Percentiles rank a stretch among this genome's conserved stretches.
Evolutionary conservation across 768 basidiomycete species (phyloP).

Genomic region (Rhodocollybia butyracea): DNA sequence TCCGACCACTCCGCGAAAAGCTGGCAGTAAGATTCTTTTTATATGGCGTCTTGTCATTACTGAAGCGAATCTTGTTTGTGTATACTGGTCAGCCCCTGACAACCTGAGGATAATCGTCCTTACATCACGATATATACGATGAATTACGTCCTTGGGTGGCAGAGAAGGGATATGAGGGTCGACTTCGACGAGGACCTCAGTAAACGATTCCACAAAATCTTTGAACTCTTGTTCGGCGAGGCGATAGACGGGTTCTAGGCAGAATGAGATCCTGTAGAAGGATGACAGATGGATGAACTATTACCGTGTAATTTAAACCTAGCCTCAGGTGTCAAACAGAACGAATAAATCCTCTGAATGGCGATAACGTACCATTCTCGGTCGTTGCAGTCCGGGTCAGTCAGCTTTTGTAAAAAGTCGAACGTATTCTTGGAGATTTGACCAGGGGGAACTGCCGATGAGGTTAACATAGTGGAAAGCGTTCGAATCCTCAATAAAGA

Average conservation of each 20-base stretch:
- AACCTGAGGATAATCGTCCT: not conserved
- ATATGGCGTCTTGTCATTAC: slow-evolving; percentile 95
- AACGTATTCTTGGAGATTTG: slow-evolving; percentile 85
- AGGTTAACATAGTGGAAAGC: not conserved
- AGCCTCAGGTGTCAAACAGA: not conserved
- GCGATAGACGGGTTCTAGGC: slow-evolving; percentile 71
- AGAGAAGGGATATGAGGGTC: slow-evolving; percentile 85
- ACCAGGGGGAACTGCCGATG: slow-evolving; percentile 69
- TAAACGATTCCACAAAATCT: slow-evolving; percentile 73
- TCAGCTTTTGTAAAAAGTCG: slow-evolving; percentile 67
- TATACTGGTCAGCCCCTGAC: not conserved
- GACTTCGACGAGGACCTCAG: slow-evolving; percentile 59
- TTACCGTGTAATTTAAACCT: slow-evolving; percentile 85
- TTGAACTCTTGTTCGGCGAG: slow-evolving; percentile 89
- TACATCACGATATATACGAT: slow-evolving; percentile 92
- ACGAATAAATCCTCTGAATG: not conserved
- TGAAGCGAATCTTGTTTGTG: slow-evolving; percentile 71
- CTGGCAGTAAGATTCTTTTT: slow-evolving; percentile 79
- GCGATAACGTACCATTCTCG: slow-evolving; percentile 61
- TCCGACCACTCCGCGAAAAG: slow-evolving; percentile 86
- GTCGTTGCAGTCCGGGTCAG: slow-evolving; percentile 78
- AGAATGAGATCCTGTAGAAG: not conserved
- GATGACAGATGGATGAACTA: slow-evolving; percentile 1
- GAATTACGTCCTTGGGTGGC: slow-evolving; percentile 60
- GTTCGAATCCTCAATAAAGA: not conserved